Evolutionary conservation across 163 green algal genomes (phyloP).

Genomic region (Chlamydomonas reinhardtii): DNA sequence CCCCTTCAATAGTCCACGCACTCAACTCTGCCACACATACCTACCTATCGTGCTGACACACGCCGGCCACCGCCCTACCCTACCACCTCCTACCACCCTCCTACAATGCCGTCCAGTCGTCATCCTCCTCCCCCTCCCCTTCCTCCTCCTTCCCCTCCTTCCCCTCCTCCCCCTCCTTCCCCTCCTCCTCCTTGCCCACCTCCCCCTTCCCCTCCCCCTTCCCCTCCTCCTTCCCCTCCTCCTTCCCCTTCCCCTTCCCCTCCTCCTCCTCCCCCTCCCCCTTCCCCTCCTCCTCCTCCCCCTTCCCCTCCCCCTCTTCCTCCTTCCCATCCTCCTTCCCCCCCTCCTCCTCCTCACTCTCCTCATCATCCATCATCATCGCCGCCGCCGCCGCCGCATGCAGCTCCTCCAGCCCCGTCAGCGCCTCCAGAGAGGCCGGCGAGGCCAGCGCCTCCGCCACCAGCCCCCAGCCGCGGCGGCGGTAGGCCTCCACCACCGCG

Average conservation of each 20-base stretch:
- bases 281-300: neutral
- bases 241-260: neutral
- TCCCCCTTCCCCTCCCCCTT: neutral
- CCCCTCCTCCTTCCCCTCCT: neutral
- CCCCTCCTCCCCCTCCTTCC: neutral
- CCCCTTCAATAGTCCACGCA: no score
- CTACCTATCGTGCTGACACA: no score
- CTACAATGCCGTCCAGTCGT: slow-evolving; percentile 43
- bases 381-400: slow-evolving; percentile 62
- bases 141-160: neutral
- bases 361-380: slow-evolving; percentile 39
- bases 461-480: slow-evolving; percentile 62
- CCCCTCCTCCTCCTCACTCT: slow-evolving; percentile 35
- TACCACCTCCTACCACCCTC: no score
- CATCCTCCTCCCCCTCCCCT: neutral
- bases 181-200: neutral
- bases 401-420: slow-evolving; percentile 90
- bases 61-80: no score
- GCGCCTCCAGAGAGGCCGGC: slow-evolving; percentile 81
- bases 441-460: slow-evolving; percentile 59
- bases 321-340: neutral
- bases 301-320: neutral
- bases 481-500: slow-evolving; percentile 80
- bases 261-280: neutral
- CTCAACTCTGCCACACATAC: no score